A percentile compares a stretch with the other conserved stretches of the same genome.
These are phyloP conservation scores for Cyberlindnera nakhonratchasimensis DNA, from an alignment of 805 yeast species.

Conservation along the genomic window DNA sequence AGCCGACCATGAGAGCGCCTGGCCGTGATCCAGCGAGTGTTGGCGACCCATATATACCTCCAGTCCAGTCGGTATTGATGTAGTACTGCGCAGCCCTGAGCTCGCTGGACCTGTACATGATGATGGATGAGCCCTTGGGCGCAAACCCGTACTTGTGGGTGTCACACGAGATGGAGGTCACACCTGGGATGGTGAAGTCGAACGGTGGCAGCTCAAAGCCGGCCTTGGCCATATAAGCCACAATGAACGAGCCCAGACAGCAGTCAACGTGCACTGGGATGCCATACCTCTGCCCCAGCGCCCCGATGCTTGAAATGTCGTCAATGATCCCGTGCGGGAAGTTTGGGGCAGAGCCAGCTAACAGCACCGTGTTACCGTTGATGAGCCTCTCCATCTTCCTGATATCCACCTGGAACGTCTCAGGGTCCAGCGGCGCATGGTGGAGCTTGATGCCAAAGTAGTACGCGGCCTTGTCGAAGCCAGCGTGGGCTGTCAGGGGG, in stretches of 20 bases:
- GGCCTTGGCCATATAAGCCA: conserved; percentile 70
- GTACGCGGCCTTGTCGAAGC: conserved; percentile 86
- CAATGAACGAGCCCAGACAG: conserved; percentile 89
- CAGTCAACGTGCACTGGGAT: conserved; percentile 95
- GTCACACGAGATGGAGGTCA: conserved; percentile 98
- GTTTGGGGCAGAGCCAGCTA: conserved; percentile 95
- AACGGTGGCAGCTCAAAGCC: conserved; percentile 51
- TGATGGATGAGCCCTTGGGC: conserved; percentile 91
- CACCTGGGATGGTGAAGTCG: conserved; percentile 86
- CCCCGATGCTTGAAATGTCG: conserved; percentile 75
- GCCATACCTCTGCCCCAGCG: conserved; percentile 45
- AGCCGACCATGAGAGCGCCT: conserved; percentile 95
- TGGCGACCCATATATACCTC: conserved; percentile 95
- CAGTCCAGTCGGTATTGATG: conserved; percentile 81
- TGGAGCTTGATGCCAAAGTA: conserved; percentile 85
- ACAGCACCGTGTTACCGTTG: conserved; percentile 73
- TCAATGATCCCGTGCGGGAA: conserved; percentile 96
- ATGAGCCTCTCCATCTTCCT: conserved; percentile 59
- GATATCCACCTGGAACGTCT: conserved; percentile 64
- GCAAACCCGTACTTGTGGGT: conserved; percentile 99
- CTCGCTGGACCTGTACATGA: conserved; percentile 74
- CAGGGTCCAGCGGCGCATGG: conserved; percentile 72
- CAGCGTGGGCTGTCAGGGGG: conserved; percentile 91
- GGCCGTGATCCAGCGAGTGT: conserved; percentile 96
- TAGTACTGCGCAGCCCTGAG: conserved; percentile 82